Conservation (phyloP, 2,329 filamentous ascomycete species). For the Microsporum audouinii region DNA sequence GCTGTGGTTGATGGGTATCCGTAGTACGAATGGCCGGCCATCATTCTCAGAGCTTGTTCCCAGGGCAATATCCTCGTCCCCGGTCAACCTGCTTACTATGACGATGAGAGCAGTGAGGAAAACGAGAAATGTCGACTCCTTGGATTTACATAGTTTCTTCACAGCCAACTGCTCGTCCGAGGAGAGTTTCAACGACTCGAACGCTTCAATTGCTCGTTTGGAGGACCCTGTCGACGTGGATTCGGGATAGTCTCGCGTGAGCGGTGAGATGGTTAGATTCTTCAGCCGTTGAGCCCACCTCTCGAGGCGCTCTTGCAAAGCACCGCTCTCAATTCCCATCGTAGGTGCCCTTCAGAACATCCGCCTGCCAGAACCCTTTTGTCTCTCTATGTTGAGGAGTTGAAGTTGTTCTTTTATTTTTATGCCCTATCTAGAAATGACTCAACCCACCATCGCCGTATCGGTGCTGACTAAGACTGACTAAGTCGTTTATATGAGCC, state of each 20-base stretch:
- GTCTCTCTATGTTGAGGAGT: background rate
- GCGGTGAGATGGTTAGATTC: constrained; percentile 34
- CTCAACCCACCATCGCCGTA: background rate
- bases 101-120: constrained; percentile 36
- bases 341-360: background rate
- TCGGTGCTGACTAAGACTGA: constrained; percentile 1
- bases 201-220: constrained; percentile 33
- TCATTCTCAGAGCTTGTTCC: constrained; percentile 35
- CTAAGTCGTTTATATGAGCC: background rate
- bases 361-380: background rate
- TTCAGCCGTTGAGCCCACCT: constrained; percentile 33
- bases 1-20: constrained; percentile 30
- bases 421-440: background rate
- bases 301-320: constrained; percentile 30
- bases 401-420: background rate
- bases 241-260: constrained; percentile 36
- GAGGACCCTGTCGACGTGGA: constrained; percentile 19
- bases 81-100: constrained; percentile 36
- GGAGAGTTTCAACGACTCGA: constrained; percentile 31
- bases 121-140: constrained; percentile 28
- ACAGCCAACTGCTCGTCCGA: constrained; percentile 28
- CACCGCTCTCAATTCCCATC: constrained; percentile 13
- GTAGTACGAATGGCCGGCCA: constrained; percentile 36
- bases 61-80: constrained; percentile 40
- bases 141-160: constrained; percentile 23